phyloP scores from a whole-genome alignment of 1,284 basidiomycete species.

The Stygiomarasmius scandens region DNA sequence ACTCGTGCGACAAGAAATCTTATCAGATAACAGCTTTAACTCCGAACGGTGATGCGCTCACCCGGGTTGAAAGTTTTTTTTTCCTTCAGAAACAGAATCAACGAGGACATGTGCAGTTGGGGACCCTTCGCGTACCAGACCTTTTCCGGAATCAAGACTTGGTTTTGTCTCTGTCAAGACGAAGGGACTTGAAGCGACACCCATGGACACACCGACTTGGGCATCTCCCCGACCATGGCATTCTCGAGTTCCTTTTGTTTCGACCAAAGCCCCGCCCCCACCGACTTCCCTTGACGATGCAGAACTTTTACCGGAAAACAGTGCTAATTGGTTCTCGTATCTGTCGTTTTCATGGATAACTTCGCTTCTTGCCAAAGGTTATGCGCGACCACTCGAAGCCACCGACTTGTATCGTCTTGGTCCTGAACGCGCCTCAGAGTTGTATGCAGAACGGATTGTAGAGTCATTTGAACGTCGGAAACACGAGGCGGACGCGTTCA shows the following conservation, averaged over 20 bases:
- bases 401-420: slow-evolving; percentile 6
- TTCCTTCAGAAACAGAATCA: too few relatives aligned
- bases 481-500: slow-evolving; percentile 4
- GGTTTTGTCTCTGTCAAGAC: neutral
- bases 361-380: neutral
- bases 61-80: too few relatives aligned
- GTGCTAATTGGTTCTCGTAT: slow-evolving; percentile 3
- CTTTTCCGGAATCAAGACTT: neutral
- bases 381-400: slow-evolving; percentile 7
- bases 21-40: too few relatives aligned
- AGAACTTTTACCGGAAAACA: slow-evolving; percentile 2
- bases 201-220: neutral
- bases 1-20: neutral
- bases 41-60: too few relatives aligned
- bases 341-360: slow-evolving; percentile 12
- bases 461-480: slow-evolving; percentile 7
- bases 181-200: neutral
- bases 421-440: neutral
- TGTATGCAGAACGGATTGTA: slow-evolving; percentile 6
- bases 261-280: slow-evolving; percentile 3
- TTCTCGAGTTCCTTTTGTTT: slow-evolving; percentile 9
- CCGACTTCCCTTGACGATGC: slow-evolving; percentile 5
- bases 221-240: slow-evolving; percentile 3
- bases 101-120: too few relatives aligned
- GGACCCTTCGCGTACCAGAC: too few relatives aligned